Evolutionary conservation across 179 eudicot genomes (phyloP).

Genomic region (Silene vulgaris): DNA sequence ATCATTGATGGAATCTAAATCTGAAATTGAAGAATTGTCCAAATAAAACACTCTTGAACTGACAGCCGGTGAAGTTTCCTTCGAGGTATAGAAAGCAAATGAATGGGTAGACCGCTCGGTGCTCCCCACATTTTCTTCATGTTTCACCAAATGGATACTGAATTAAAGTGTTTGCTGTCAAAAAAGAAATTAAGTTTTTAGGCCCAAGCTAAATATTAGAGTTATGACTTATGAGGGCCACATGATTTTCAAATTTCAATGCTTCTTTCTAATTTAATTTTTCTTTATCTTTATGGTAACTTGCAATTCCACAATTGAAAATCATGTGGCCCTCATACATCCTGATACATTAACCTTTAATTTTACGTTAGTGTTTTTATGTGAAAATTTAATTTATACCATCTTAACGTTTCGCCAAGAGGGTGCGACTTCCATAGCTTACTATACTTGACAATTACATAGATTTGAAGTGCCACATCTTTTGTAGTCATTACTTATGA

Average conservation of each 20-base stretch:
- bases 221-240: too few species aligned
- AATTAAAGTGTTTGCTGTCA: neutral
- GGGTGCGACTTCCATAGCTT: neutral
- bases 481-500: neutral
- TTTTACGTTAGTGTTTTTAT: neutral
- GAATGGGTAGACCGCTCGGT: neutral
- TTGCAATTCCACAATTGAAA: neutral
- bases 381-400: neutral
- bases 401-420: neutral
- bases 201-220: neutral
- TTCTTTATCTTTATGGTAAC: neutral
- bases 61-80: neutral
- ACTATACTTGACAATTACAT: constrained; percentile 5
- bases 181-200: neutral
- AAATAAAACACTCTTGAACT: neutral
- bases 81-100: neutral
- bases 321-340: too few species aligned
- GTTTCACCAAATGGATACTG: neutral
- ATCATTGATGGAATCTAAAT: neutral
- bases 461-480: neutral
- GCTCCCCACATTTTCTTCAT: neutral
- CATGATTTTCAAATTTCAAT: neutral
- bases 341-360: neutral
- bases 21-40: neutral
- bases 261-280: neutral